These are phyloP conservation scores for Tripidium arundinaceum DNA, from an alignment of 202 grass and related monocot genomes.

Conservation along the genomic window DNA sequence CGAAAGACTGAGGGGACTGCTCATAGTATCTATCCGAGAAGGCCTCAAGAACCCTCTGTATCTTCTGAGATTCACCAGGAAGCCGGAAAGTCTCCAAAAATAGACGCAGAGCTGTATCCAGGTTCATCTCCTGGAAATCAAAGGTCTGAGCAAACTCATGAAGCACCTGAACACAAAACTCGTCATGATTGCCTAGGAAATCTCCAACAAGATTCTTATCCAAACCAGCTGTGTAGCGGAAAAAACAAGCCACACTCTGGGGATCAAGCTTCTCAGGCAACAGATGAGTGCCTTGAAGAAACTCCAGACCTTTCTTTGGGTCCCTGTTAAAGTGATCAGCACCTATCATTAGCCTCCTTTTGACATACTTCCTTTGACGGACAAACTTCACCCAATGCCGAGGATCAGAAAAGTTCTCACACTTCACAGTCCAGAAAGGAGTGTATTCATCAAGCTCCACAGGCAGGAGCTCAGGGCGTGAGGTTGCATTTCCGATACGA, in stretches of 20 bases:
- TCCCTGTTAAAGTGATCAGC: slow-evolving; percentile 99
- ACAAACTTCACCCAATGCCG: slow-evolving; percentile 96
- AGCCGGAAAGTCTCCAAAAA: slow-evolving; percentile 96
- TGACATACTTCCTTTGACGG: slow-evolving; percentile 92
- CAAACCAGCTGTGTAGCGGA: slow-evolving; percentile 93
- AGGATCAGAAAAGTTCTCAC: slow-evolving; percentile 81
- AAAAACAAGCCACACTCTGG: slow-evolving; percentile 99
- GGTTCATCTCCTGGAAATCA: slow-evolving; percentile 93
- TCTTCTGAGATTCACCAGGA: slow-evolving; percentile 99
- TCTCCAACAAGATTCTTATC: slow-evolving; percentile 99
- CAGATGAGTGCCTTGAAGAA: slow-evolving; percentile 98
- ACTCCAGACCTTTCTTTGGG: slow-evolving; percentile 98
- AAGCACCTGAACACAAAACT: slow-evolving; percentile 99
- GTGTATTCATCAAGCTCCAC: slow-evolving; percentile 89
- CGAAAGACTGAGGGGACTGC: slow-evolving; percentile 82
- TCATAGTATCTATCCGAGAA: slow-evolving; percentile 98
- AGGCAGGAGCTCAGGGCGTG: slow-evolving; percentile 51
- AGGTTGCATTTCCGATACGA: slow-evolving; percentile 66
- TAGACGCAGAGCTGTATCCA: slow-evolving; percentile 92
- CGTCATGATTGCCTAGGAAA: slow-evolving; percentile 98
- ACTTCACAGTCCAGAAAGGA: slow-evolving; percentile 95
- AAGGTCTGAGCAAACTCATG: slow-evolving; percentile 98
- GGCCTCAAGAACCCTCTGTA: slow-evolving; percentile 98
- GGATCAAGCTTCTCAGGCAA: slow-evolving; percentile 98
- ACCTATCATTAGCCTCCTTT: slow-evolving; percentile 95